phyloP scores from a whole-genome alignment of 1,284 basidiomycete species.

The Papiliotrema fonsecae region DNA sequence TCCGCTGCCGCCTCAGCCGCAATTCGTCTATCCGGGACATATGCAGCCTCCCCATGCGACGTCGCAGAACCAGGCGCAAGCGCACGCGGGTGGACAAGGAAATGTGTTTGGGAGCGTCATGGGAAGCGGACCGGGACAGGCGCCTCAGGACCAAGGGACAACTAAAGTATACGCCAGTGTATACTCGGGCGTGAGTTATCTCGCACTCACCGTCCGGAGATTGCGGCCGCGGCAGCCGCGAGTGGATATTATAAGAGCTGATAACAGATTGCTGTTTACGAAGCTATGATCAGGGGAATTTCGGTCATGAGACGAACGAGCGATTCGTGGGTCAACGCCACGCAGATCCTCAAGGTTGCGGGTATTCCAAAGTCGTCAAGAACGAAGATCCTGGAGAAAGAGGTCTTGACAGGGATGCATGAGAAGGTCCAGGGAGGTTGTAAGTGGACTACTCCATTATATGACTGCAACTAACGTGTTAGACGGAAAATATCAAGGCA shows the following conservation, averaged over 20 bases:
- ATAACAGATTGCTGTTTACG: conserved; percentile 61
- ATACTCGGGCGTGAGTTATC: conserved; percentile 43
- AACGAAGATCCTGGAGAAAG: conserved; percentile 97
- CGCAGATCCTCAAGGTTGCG: conserved; percentile 98
- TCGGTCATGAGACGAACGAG: conserved; percentile 94
- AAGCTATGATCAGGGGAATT: conserved; percentile 95
- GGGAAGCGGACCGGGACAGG: conserved; percentile 38
- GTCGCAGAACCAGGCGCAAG: conserved; percentile 4
- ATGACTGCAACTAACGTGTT: background rate
- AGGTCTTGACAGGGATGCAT: conserved; percentile 90
- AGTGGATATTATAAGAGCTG: background rate
- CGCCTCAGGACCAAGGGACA: conserved; percentile 21
- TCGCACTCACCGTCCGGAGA: background rate
- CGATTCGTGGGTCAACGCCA: conserved; percentile 90
- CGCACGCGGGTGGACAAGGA: conserved; percentile 5
- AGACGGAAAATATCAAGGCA: conserved; percentile 97
- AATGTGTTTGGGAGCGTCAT: conserved; percentile 43
- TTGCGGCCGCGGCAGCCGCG: background rate
- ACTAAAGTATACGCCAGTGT: conserved; percentile 45
- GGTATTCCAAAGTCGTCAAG: conserved; percentile 94
- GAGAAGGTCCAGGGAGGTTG: conserved; percentile 98
- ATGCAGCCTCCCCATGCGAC: conserved; percentile 1
- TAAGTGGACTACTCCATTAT: conserved; percentile 20
- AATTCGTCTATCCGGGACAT: conserved; percentile 6
- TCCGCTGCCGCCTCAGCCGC: conserved; percentile 9